phyloP scores from a whole-genome alignment of 2,329 filamentous ascomycete genomes.

The Aspergillus aculeatus region DNA sequence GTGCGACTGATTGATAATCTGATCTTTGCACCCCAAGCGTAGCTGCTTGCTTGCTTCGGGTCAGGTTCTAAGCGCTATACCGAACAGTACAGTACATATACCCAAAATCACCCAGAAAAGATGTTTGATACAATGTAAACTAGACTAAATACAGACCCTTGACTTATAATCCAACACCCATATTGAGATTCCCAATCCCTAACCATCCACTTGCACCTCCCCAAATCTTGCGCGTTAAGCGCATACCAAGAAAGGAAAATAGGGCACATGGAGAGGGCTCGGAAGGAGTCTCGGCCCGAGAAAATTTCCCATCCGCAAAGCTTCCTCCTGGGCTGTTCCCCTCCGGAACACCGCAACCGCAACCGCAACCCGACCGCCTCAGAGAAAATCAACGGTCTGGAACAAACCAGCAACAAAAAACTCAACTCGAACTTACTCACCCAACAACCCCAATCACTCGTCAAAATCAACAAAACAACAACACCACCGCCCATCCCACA shows the following conservation, averaged over 20 bases:
- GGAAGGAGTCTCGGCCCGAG: slow-evolving; percentile 29
- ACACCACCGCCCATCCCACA: background rate
- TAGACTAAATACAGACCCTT: background rate
- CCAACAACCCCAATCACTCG: background rate
- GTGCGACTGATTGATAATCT: slow-evolving; percentile 96
- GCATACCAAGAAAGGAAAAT: slow-evolving; percentile 27
- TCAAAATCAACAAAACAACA: background rate
- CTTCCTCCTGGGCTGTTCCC: background rate
- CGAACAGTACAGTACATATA: background rate
- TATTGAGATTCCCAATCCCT: background rate
- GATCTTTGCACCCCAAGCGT: slow-evolving; percentile 54
- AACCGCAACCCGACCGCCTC: background rate
- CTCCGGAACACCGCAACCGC: background rate
- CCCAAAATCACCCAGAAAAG: background rate
- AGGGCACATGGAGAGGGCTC: slow-evolving; percentile 33
- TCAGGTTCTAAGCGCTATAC: background rate
- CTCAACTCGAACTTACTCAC: background rate
- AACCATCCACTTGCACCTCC: background rate
- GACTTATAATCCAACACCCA: no score
- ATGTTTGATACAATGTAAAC: background rate
- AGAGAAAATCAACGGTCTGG: no score
- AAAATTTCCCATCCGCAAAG: slow-evolving; percentile 31
- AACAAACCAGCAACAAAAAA: no score
- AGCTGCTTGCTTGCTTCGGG: background rate
- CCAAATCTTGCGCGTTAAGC: background rate